Base-by-base conservation (phyloP, 73 alveolate genomes). In the Paramecium biaurelia region DNA sequence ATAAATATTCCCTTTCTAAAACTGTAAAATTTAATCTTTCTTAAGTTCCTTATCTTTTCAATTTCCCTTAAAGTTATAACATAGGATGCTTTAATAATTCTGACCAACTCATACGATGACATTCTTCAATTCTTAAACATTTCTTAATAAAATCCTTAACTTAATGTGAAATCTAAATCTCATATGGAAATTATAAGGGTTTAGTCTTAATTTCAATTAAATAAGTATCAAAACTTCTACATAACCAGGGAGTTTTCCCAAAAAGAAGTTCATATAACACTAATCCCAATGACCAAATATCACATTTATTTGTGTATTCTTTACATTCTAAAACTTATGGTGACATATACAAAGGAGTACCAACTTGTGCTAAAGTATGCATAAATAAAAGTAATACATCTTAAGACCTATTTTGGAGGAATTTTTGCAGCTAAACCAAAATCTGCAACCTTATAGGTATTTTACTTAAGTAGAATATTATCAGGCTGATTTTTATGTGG, bases 231-330 rank as follows among this genome's bases (percentile, higher is more conserved):
- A 89, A 24, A 70, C 76, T 90, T 45, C 94, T 68, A 12, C 92
- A 76, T 12, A 85, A 59, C 94, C 94, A 89, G 5, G 94, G 79
- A 53, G 94, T 89, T 45, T 49, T 89, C 3, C 94, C 94, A 89
- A 89, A 89, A 5, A 89, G 84, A 70, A 89, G 74, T 24, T 70
- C 79, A 70, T 89, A 89, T 12, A 26, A 89, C 85, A 89, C 76
- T 85, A 89, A 70, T 4, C 94, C 94, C 24, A 89, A 70, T 14
- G 94, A 89, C 94, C 94, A 89, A 15, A 89, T 89, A 18, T 89
- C 94, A 47, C 92, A 43, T 72, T 89, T 89, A 7, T 89, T 70
- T 28, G 94, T 20, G 49, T 89, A 89, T 21, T 67, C 58, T 7
- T 70, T 15, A 6, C 20, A 70, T 15, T 67, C 26, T 21, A 89